Base-by-base conservation (phyloP, 2,329 filamentous ascomycete genomes). In the Fusarium liriodendri region DNA sequence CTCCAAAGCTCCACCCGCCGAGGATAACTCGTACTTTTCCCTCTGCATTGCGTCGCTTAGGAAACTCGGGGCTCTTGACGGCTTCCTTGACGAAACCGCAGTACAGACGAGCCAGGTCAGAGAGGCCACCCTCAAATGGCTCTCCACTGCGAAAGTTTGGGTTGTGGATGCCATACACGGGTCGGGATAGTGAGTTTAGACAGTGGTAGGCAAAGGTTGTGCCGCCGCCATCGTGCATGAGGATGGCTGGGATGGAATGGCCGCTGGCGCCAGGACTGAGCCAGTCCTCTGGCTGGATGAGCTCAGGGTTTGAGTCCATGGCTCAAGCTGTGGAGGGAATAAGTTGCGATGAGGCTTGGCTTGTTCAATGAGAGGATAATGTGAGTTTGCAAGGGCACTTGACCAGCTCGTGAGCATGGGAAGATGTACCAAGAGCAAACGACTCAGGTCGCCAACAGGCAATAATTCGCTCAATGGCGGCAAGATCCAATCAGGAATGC, bases 201-300 rank as follows among this genome's bases (percentile, higher is more conserved):
- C 86, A 87, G 79, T 89, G 85, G 78, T 91, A 91, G 73, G 84
- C 85, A 76, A 89, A 90, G 3, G 85, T 87, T 2, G 89, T 91
- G 76, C 89, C 89, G 72, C 89, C 89, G 72, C 89, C 89, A 70
- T 91, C 89, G 80, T 91, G 89, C 42, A 91, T 82, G 50, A 91
- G 84, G 66, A 91, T 82, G 55, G 90, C 81, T 2, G 89, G 89
- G n/a, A 83, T 82, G 27, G 77, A 59, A 35, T 71, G 71, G 14
- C 76, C 70, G 11, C 69, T 42, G 35, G 54, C 62, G 42, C 70
- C 67, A 2, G 77, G 75, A 6, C 73, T 73, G 22, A 70, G 63
- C 80, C 79, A 82, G 72, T 80, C 78, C 55, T 80, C 80, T 18
- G 79, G 74, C 76, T 84, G 82, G 61, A 84, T 71, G 42, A 79